phyloP scores from a whole-genome alignment of 1,139 yeast genomes.

The Yamadazyma spencermartinsiae region DNA sequence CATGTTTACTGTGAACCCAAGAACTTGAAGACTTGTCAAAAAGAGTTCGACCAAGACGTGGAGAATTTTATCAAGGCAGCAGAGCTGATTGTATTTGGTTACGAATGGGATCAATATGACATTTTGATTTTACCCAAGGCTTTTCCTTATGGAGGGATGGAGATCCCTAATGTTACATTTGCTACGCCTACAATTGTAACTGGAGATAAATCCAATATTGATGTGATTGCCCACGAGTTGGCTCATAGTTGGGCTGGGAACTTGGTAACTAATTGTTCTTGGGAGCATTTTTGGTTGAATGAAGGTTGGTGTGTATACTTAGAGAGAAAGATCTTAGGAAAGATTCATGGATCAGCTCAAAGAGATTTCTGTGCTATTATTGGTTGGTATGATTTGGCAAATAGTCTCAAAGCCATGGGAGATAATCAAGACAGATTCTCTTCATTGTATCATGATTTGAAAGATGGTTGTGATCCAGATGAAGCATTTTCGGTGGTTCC shows the following conservation, averaged over 20 bases:
- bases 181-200: constrained; percentile 89
- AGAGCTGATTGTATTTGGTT: constrained; percentile 72
- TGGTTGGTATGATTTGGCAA: constrained; percentile 83
- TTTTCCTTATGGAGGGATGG: constrained; percentile 97
- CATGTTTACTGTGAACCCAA: constrained; percentile 78
- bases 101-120: constrained; percentile 86
- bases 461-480: constrained; percentile 75
- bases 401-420: constrained; percentile 64
- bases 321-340: constrained; percentile 81
- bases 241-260: constrained; percentile 95
- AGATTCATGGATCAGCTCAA: constrained; percentile 70
- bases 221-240: constrained; percentile 87
- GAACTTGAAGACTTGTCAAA: constrained; percentile 63
- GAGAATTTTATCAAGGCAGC: constrained; percentile 83
- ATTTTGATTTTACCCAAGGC: constrained; percentile 78
- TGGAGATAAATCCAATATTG: constrained; percentile 83
- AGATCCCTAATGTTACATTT: constrained; percentile 87
- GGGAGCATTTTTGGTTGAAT: constrained; percentile 95
- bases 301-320: constrained; percentile 97
- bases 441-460: constrained; percentile 66
- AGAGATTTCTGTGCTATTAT: constrained; percentile 83
- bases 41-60: constrained; percentile 79
- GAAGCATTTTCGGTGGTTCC: constrained; percentile 88
- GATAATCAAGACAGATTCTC: constrained; percentile 54
- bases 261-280: constrained; percentile 82